Base-by-base conservation (phyloP, 2,329 filamentous ascomycete genomes). In the Cadophora sp. region DNA sequence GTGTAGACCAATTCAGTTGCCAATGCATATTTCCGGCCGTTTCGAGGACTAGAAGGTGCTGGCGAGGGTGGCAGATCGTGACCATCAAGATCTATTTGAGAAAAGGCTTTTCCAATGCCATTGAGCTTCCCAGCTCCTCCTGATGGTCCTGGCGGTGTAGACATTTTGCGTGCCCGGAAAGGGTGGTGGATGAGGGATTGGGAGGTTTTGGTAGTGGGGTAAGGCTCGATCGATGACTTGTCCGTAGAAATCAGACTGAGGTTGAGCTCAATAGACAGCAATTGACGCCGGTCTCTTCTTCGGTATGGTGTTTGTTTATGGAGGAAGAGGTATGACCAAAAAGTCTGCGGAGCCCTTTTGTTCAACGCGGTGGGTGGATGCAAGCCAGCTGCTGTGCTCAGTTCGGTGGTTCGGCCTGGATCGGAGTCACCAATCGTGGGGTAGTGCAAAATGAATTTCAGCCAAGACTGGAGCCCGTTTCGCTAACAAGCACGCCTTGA, bases 1-100 rank as follows among this genome's bases (percentile, higher is more conserved):
- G 95, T 98, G 80, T 95, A 98, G 68, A 99, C 96, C 70, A 99
- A 84, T 81, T 99, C 96, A 4, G 96, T 99, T 66, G 95, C 95
- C 68, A 99, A 87, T 55, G 94, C 94, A 81, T 98, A 99, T 73
- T 93, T 92, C 72, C 91, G 89, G 70, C 93, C 94, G 77, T 90
- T 91, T 77, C 90, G 87, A 27, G 96, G 96, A 77, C 91, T 97
- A 18, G 95, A 98, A 2, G 95, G 94, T 27, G 96, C 93, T 1
- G 96, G 96, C 8, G 96, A 97, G 0, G 94, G 94, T 61, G 94
- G 94, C 61, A 97, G 84, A 75, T 94, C 84, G 80, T 96, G 91
- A 50, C 93, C 93, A 75, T 95, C 91, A 67, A 94, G 83, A 78
- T 97, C 93, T 71, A 94, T 83, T 72, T 88, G 85, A 51, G 73